Percentiles rank a stretch among this genome's conserved stretches.
Conservation (phyloP, 2,329 filamentous ascomycete species). For the Penicillium italicum region DNA sequence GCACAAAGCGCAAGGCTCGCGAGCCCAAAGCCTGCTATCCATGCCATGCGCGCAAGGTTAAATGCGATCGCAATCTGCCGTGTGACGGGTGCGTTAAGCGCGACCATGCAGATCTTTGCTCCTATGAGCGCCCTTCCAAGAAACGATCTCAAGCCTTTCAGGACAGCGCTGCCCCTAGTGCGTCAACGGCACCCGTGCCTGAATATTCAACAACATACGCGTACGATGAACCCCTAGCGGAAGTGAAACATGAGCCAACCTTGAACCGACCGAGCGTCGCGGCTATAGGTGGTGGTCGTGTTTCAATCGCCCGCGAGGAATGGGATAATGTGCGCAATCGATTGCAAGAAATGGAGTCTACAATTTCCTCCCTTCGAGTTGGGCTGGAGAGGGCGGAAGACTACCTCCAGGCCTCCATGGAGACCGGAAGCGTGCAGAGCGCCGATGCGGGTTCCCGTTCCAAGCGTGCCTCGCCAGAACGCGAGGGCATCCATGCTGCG, state of each 20-base stretch:
- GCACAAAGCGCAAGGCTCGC: constrained; percentile 47
- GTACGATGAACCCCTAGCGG: constrained; percentile 21
- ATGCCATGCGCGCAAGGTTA: constrained; percentile 48
- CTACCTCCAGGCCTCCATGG: constrained; percentile 21
- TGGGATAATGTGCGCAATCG: constrained; percentile 44
- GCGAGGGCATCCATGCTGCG: constrained; percentile 58
- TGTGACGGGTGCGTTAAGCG: constrained; percentile 50
- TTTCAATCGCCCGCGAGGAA: constrained; percentile 43
- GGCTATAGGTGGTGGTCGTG: constrained; percentile 24
- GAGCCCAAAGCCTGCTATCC: constrained; percentile 49
- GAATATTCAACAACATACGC: constrained; percentile 9
- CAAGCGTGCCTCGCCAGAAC: constrained; percentile 37
- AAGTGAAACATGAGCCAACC: constrained; percentile 26
- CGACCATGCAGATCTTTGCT: constrained; percentile 49
- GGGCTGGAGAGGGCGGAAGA: constrained; percentile 40
- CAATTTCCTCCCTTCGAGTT: constrained; percentile 38
- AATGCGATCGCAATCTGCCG: constrained; percentile 49
- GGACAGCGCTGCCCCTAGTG: constrained; percentile 20
- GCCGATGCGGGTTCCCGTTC: constrained; percentile 31
- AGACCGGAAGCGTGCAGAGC: constrained; percentile 33
- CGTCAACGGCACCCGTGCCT: constrained; percentile 7
- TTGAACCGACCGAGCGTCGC: constrained; percentile 14
- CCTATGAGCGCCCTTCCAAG: constrained; percentile 49
- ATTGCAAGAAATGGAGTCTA: constrained; percentile 44
- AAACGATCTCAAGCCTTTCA: constrained; percentile 35